A percentile compares a stretch with the other conserved stretches of the same genome.
phyloP scores from a whole-genome alignment of 2,329 filamentous ascomycete genomes.

The Hypoxylon sp. region DNA sequence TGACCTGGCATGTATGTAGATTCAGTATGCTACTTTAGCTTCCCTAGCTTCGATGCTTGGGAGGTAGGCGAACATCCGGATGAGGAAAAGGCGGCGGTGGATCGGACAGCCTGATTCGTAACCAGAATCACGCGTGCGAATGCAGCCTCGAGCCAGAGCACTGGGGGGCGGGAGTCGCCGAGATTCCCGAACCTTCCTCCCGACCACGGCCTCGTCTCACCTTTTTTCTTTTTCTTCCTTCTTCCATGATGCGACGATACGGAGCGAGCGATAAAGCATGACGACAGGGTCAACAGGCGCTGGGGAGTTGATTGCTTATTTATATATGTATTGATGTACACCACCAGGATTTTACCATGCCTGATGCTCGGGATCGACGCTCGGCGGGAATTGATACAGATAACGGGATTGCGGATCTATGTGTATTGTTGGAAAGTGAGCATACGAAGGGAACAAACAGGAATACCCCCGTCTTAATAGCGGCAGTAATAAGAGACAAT shows the following conservation, averaged over 20 bases:
- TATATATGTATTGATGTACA: conserved; percentile 20
- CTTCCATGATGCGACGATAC: conserved; percentile 22
- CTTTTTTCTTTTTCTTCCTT: conserved; percentile 2
- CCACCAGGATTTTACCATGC: conserved; percentile 25
- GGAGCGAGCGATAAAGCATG: conserved; percentile 42
- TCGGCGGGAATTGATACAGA: conserved; percentile 32
- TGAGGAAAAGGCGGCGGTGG: conserved; percentile 56
- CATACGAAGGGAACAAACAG: conserved; percentile 32
- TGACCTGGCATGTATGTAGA: conserved; percentile 48
- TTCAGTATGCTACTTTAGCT: conserved; percentile 77
- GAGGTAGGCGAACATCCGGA: conserved; percentile 63
- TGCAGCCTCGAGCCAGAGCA: conserved; percentile 13
- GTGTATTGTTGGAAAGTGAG: conserved; percentile 18
- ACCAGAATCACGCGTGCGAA: conserved; percentile 13
- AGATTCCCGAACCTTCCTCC: conserved; percentile 25
- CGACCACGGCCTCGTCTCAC: conserved; percentile 24
- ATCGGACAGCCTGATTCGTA: conserved; percentile 43
- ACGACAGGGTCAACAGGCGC: conserved; percentile 44
- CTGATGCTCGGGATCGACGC: conserved; percentile 33
- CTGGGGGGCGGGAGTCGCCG: conserved; percentile 30
- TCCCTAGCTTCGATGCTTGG: conserved; percentile 80
- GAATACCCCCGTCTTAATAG: conserved; percentile 31
- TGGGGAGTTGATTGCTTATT: conserved; percentile 28
- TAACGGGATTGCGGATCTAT: conserved; percentile 31
- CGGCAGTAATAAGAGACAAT: conserved; percentile 29